A percentile compares a stretch with the other conserved stretches of the same genome.
phyloP scores from a whole-genome alignment of 2,329 filamentous ascomycete genomes.

The Madurella mycetomatis region DNA sequence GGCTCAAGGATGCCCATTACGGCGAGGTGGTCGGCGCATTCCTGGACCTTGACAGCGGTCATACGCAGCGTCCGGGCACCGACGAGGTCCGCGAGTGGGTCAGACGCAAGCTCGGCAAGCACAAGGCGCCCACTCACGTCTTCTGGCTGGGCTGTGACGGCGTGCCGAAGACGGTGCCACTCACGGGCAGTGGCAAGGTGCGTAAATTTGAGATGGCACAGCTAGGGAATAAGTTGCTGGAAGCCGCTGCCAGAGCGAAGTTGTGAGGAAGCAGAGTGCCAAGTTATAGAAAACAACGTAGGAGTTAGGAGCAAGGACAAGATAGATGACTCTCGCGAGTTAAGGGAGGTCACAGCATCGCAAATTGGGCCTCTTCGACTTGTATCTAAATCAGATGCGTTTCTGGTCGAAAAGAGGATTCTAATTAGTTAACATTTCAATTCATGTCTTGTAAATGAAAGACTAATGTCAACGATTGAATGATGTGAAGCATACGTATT shows the following conservation, averaged over 20 bases:
- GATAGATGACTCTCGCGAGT: background rate
- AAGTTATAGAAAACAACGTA: no score
- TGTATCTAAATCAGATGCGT: background rate
- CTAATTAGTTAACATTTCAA: no score
- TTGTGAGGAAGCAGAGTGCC: conserved; percentile 30
- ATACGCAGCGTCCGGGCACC: conserved; percentile 37
- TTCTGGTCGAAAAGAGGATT: background rate
- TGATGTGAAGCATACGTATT: no score
- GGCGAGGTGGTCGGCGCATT: conserved; percentile 70
- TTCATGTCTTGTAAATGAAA: no score
- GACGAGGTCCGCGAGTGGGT: conserved; percentile 61
- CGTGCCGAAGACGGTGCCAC: conserved; percentile 51
- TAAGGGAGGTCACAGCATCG: background rate
- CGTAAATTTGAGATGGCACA: conserved; percentile 62
- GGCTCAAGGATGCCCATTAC: conserved; percentile 64
- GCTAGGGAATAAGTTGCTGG: conserved; percentile 51
- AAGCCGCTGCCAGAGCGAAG: conserved; percentile 43
- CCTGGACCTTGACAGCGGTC: conserved; percentile 39
- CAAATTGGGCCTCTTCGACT: background rate
- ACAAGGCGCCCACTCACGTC: conserved; percentile 68
- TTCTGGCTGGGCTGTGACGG: conserved; percentile 68
- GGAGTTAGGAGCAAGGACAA: no score
- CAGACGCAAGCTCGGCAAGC: conserved; percentile 54
- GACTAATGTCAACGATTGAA: no score
- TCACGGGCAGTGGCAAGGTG: conserved; percentile 70